A percentile compares a stretch with the other conserved stretches of the same genome.
Evolutionary conservation across 257 asterid genomes (phyloP).

Genomic region (Petrea volubilis): DNA sequence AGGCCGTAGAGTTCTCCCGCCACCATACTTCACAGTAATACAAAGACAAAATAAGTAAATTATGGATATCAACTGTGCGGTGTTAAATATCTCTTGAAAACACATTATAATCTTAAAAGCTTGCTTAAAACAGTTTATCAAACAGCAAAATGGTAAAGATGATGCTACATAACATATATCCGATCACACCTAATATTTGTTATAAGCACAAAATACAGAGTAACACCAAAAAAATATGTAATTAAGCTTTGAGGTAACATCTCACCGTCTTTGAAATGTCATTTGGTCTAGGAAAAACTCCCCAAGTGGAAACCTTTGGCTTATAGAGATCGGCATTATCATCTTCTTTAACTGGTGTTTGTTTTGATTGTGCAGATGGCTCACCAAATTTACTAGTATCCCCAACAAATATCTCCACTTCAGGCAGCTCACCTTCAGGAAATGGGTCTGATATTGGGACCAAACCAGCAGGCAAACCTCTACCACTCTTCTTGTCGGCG

Average conservation of each 20-base stretch:
- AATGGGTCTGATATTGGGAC: constrained; percentile 58
- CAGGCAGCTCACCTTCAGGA: constrained; percentile 66
- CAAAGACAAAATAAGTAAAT: constrained; percentile 6
- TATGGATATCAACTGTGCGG: not conserved
- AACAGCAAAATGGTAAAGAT: not conserved
- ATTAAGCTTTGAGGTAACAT: constrained; percentile 5
- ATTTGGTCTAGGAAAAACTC: constrained; percentile 88
- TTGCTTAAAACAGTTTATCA: not conserved
- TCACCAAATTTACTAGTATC: constrained; percentile 66
- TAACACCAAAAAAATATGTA: not conserved
- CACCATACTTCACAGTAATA: constrained; percentile 62
- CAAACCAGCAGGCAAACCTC: constrained; percentile 80
- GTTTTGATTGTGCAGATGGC: constrained; percentile 24
- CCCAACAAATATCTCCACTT: constrained; percentile 82
- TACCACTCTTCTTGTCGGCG: constrained; percentile 72
- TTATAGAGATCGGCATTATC: constrained; percentile 55
- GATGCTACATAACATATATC: not conserved
- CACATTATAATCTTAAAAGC: not conserved
- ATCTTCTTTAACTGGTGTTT: constrained; percentile 34
- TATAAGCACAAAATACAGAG: not conserved
- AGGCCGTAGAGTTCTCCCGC: constrained; percentile 84
- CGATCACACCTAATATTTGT: not conserved
- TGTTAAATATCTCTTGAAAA: not conserved
- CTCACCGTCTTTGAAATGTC: constrained; percentile 83
- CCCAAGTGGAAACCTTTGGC: constrained; percentile 99